Evolutionary conservation across 192 early-diverging fungal genomes (phyloP).

Genomic region (Obelidium mucronatum): DNA sequence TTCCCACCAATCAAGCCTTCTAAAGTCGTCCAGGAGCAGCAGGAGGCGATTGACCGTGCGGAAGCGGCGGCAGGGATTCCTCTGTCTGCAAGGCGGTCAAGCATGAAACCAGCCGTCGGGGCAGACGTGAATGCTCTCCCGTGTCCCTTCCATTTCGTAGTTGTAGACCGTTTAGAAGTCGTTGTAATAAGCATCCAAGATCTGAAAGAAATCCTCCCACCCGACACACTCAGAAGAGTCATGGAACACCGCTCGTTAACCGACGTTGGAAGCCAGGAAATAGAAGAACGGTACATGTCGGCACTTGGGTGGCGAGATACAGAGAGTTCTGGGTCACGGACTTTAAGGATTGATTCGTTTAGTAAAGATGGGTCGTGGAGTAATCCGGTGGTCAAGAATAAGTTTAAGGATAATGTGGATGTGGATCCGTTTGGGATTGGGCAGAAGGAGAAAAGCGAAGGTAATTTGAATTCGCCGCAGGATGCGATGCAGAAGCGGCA

Average conservation of each 20-base stretch:
- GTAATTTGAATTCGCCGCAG: neutral
- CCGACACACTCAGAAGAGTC: constrained; percentile 10
- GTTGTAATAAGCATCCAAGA: constrained; percentile 22
- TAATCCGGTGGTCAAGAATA: constrained; percentile 28
- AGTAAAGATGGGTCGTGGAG: constrained; percentile 31
- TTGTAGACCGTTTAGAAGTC: constrained; percentile 19
- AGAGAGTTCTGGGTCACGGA: neutral
- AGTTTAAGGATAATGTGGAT: constrained; percentile 22
- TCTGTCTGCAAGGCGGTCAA: neutral
- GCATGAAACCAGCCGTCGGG: neutral
- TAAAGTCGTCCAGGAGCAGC: constrained; percentile 23
- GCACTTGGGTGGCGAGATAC: constrained; percentile 31
- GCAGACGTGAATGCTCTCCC: constrained; percentile 1
- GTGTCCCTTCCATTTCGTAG: constrained; percentile 38
- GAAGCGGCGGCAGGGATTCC: neutral
- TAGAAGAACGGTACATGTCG: constrained; percentile 34
- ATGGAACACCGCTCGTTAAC: constrained; percentile 24
- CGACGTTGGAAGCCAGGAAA: constrained; percentile 29
- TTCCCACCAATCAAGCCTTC: constrained; percentile 30
- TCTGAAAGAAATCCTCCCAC: constrained; percentile 30
- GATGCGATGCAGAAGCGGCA: neutral
- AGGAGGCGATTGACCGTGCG: neutral
- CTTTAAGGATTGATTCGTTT: constrained; percentile 2
- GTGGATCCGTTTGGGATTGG: neutral
- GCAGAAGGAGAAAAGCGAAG: neutral